Base-by-base conservation (phyloP, 148 eudicot genomes). In the Rhododendron henanense region DNA sequence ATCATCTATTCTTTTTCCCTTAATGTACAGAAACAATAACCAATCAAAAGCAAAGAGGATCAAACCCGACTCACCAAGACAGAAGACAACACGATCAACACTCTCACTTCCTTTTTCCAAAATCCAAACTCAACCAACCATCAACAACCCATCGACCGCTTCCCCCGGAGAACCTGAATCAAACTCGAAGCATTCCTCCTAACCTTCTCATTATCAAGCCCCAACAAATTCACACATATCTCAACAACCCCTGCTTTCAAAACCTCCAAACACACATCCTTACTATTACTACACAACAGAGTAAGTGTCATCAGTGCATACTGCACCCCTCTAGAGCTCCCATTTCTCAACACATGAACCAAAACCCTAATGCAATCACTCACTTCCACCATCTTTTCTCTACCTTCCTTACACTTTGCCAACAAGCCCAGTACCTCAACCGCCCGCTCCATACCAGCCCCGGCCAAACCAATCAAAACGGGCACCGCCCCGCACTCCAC, bases 191-290 rank as follows among this genome's bases (percentile, higher is more conserved):
- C 99, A 86, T 92, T 93, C 44, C 94, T 89, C 82, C 94, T 90
- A 88, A 97, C 90, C 83, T 97, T 97, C 79, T 95, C 96, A 90
- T 93, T 95, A 73, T 97, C 99, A 89, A 90, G 96, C 78, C 92
- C 94, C 90, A 95, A 85, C 37, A 95, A 92, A 55, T 94, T 89
- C 25, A 90, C 84, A 90, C 98, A 95, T 25, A 91, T 83, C 87
- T 97, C 98, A 85, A 94, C 89, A 79, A 91, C 92, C 83, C 99
- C 98, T 80, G 89, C 89, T 79, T 85, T 85, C 75, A 84, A 86
- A 23, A 90, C 94, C 87, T 93, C 92, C 61, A 81, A 31, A 78
- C 92, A 81, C 53, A 94, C 67, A 28, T 65, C 86, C 18, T 89
- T 91, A 86, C 91, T 93, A 59, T 88, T 89, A 87, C 78, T 88